These are phyloP conservation scores for Lachancea nothofagi DNA, from an alignment of 805 yeast genomes.

Conservation along the genomic window DNA sequence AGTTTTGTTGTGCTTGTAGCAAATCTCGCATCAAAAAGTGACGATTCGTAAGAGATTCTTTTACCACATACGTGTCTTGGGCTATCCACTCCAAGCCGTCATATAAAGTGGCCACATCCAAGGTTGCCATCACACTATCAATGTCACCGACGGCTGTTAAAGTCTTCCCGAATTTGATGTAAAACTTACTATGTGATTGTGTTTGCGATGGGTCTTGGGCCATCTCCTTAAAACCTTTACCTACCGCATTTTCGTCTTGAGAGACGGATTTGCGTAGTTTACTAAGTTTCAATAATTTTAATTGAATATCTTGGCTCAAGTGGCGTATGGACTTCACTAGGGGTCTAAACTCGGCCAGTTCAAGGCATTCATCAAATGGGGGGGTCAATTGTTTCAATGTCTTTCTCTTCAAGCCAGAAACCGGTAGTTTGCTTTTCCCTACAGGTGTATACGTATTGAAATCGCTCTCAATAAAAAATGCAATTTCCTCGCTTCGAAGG, in stretches of 20 bases:
- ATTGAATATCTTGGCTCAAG: conserved; percentile 43
- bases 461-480: conserved; percentile 75
- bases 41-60: conserved; percentile 89
- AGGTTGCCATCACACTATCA: conserved; percentile 62
- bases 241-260: conserved; percentile 51
- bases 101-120: conserved; percentile 67
- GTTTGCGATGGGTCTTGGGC: conserved; percentile 21
- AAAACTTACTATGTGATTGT: conserved; percentile 40
- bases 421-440: conserved; percentile 56
- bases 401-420: conserved; percentile 81
- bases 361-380: conserved; percentile 82
- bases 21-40: conserved; percentile 90
- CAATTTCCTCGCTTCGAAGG: conserved; percentile 80
- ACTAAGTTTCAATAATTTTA: conserved; percentile 53
- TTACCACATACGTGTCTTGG: conserved; percentile 77
- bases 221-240: conserved; percentile 29
- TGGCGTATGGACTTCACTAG: conserved; percentile 70
- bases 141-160: conserved; percentile 69
- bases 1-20: conserved; percentile 66
- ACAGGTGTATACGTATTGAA: conserved; percentile 46
- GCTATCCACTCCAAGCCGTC: conserved; percentile 64
- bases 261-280: conserved; percentile 44
- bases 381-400: conserved; percentile 88
- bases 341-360: conserved; percentile 82
- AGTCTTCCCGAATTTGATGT: conserved; percentile 72